These are phyloP conservation scores for Meira nashicola DNA, from an alignment of 1,284 basidiomycete species.

Conservation along the genomic window DNA sequence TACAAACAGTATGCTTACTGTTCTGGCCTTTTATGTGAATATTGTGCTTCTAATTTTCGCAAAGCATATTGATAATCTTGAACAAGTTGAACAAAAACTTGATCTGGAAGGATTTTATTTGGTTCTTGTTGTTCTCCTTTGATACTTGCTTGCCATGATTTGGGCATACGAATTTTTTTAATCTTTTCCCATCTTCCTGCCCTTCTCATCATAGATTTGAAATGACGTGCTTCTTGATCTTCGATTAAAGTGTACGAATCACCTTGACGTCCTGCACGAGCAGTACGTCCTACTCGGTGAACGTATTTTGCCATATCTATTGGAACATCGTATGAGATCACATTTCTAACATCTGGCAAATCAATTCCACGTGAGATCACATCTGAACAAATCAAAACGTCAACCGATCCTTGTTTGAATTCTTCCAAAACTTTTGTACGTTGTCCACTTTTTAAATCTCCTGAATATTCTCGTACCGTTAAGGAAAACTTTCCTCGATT, in stretches of 20 bases:
- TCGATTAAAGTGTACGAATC: slow-evolving; percentile 92
- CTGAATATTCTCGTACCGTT: slow-evolving; percentile 64
- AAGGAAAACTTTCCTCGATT: slow-evolving; percentile 46
- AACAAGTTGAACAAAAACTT: background rate
- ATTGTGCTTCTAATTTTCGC: background rate
- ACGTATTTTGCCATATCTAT: slow-evolving; percentile 98
- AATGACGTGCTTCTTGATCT: slow-evolving; percentile 67
- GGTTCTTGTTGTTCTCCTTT: background rate
- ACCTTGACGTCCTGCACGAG: slow-evolving; percentile 78
- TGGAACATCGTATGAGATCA: slow-evolving; percentile 88
- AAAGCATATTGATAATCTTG: background rate
- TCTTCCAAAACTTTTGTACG: slow-evolving; percentile 71
- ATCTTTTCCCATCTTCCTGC: slow-evolving; percentile 10
- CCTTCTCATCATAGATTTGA: slow-evolving; percentile 2
- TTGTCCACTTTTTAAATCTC: slow-evolving; percentile 71
- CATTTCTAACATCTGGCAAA: slow-evolving; percentile 81
- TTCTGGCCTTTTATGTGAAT: background rate
- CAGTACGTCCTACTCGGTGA: slow-evolving; percentile 89
- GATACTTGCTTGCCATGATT: too few species aligned
- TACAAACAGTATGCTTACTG: background rate
- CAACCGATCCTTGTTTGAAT: slow-evolving; percentile 75
- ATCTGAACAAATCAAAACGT: slow-evolving; percentile 92
- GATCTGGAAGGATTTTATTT: background rate
- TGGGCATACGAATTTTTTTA: background rate
- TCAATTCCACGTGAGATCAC: slow-evolving; percentile 95